These are phyloP conservation scores for Phytophthora foliorum DNA, from an alignment of 352 stramenopile species.

Conservation along the genomic window DNA sequence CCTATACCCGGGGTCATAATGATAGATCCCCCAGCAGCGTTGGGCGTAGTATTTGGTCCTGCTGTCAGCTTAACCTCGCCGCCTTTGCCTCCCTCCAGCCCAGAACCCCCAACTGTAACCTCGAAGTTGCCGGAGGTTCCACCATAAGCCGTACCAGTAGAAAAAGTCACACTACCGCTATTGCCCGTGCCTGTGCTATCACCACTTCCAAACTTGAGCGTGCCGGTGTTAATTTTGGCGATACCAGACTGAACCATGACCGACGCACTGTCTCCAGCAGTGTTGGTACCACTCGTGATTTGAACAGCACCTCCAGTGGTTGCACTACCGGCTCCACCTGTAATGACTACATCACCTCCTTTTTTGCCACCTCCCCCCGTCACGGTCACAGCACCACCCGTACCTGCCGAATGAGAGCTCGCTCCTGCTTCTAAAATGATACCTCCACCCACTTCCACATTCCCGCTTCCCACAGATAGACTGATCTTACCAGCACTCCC, in stretches of 20 bases:
- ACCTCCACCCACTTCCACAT: slow-evolving; percentile 12
- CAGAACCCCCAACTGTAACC: slow-evolving; percentile 50
- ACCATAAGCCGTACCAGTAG: slow-evolving; percentile 38
- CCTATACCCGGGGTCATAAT: slow-evolving; percentile 52
- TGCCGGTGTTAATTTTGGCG: slow-evolving; percentile 34
- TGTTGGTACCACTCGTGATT: slow-evolving; percentile 38
- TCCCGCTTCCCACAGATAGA: slow-evolving; percentile 30
- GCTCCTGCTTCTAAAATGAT: slow-evolving; percentile 37
- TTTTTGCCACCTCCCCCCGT: slow-evolving; percentile 21
- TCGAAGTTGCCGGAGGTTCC: slow-evolving; percentile 47
- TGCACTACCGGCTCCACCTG: slow-evolving; percentile 35
- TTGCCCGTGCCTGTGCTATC: slow-evolving; percentile 39
- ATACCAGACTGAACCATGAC: slow-evolving; percentile 38
- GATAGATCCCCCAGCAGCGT: slow-evolving; percentile 50
- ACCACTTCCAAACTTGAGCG: slow-evolving; percentile 42
- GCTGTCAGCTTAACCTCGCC: slow-evolving; percentile 49
- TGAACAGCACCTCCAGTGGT: slow-evolving; percentile 25
- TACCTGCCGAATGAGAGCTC: slow-evolving; percentile 22
- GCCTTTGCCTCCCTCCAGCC: slow-evolving; percentile 22
- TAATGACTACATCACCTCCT: slow-evolving; percentile 47
- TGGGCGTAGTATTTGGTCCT: slow-evolving; percentile 33
- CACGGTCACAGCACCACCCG: slow-evolving; percentile 29
- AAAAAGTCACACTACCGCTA: slow-evolving; percentile 49
- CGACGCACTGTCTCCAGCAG: slow-evolving; percentile 39
- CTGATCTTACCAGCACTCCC: slow-evolving; percentile 40